Base-by-base conservation (phyloP, 2,329 filamentous ascomycete species). In the Setomelanomma holmii region DNA sequence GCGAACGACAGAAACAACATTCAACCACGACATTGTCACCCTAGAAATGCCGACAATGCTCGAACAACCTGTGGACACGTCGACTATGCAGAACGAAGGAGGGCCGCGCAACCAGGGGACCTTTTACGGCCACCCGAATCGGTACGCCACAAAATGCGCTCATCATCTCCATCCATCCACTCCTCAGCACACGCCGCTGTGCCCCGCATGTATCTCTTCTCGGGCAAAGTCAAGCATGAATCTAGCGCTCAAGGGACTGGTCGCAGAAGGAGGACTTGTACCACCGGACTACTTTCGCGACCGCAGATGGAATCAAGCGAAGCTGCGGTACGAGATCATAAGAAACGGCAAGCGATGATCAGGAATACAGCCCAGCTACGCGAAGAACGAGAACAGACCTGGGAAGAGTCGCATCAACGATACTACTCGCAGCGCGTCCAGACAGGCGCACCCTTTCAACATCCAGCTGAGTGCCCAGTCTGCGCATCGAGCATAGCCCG, bases 91-190 rank as follows among this genome's bases (percentile, higher is more conserved):
- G 17, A 17, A 22, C 50, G 24, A 51, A 40, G 46, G 47, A 35
- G 40, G 12, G 16, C 27, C 45, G 11, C 35, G 49, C 30, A 27
- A 34, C 17, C 41, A 22, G 45, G 47, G 44, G 38, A 39, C 40
- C 16, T 44, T 27, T 16, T 44, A 42, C 39, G 34, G 58, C 34
- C 65, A 66, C 53, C 39, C 34, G 21, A 40, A 49, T 17, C 40
- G 43, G 12, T 44, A 51, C 20, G 65, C 66, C 19, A 64, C 52
- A 20, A 56, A 43, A 27, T 71, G 67, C 45, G 50, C 56, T 7
- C 68, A 71, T 51, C 21, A 20, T 7, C 42, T 69, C 14, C 66
- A 71, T 35, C 58, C 57, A 14, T 66, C 60, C 7, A 56, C 47
- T 14, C 30, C 63, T 3, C 11, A 38, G n/a, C 64, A 55, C 34